Base-by-base conservation (phyloP, 441 rosid genomes). In the Arabidopsis lyrata region DNA sequence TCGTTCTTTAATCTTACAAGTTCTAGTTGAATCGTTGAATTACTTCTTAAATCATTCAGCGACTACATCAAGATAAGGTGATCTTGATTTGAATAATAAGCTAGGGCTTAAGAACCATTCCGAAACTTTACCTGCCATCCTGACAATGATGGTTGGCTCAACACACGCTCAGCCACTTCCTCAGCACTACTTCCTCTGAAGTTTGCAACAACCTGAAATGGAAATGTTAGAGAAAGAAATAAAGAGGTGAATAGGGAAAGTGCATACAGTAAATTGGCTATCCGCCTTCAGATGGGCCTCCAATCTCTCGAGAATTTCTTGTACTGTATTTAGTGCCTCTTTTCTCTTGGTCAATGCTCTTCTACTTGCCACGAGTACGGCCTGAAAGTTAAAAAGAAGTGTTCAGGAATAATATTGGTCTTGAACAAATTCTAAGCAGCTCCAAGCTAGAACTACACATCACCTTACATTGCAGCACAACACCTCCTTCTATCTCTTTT, bases 211-310 rank as follows among this genome's bases (percentile, higher is more conserved):
- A 95, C 97, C 97, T 95, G 82, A 39, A 67, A 73, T 36, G 18
- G 42, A 60, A 18, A 16, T 16, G 52, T 39, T 24, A 24, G 27
- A 66, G 49, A 76, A 48, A 29, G 68, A 35, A 70, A 31, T 4
- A 16, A 44, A 5, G 5, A 3, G 10, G 3, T 0, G 57, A 58
- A 22, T n/a, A 15, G 34, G 61, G 20, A 7, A 78, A 41, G 32
- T 68, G 22, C 87, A 2, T 77, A 95, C 99, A 82, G 72, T 87
- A 80, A 93, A 91, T 72, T 93, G 98, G 63, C 88, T 91, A 54
- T 73, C 78, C n/a, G 99, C 98, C 80, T 88, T 93, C 81, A 95
- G 81, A 84, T 91, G 97, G 41, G 99, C 99, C 83, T 95, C 99
- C 80, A 95, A 77, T 83, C 97, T 91, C 83, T 95, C 99, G 54